Percentiles rank a stretch among this genome's conserved stretches.
phyloP scores from a whole-genome alignment of 805 yeast genomes.

The Wickerhamomyces pijperi region DNA sequence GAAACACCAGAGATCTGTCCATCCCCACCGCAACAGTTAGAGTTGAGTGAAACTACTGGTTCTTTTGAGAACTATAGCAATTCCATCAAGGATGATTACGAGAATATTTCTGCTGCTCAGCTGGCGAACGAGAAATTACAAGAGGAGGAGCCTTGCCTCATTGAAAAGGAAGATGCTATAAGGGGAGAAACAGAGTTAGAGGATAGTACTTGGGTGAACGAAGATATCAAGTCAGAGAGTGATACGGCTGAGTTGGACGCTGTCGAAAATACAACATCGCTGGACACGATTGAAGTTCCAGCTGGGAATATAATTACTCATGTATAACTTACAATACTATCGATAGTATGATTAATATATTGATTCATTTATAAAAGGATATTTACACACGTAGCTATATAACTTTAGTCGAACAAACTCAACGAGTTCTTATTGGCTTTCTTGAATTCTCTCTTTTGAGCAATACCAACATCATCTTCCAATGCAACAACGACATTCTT shows the following conservation, averaged over 20 bases:
- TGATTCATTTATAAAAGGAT: too few species aligned
- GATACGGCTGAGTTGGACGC: too few species aligned
- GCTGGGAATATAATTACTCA: too few species aligned
- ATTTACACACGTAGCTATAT: too few species aligned
- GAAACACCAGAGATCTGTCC: too few species aligned
- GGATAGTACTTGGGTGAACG: constrained; percentile 1
- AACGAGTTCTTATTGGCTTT: constrained; percentile 47
- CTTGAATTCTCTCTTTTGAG: constrained; percentile 45
- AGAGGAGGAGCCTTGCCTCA: constrained; percentile 6
- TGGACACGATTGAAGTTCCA: too few species aligned
- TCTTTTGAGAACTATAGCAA: constrained; percentile 8
- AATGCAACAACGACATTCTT: constrained; percentile 63
- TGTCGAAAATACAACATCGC: too few species aligned
- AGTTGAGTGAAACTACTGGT: constrained; percentile 1
- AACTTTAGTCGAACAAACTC: too few species aligned
- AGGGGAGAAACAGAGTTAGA: constrained; percentile 2
- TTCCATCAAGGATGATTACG: constrained; percentile 14
- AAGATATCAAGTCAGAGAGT: too few species aligned
- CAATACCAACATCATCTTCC: constrained; percentile 68
- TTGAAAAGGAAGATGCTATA: constrained; percentile 2
- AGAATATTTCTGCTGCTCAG: constrained; percentile 7
- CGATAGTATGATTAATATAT: too few species aligned
- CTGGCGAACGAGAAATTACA: constrained; percentile 1
- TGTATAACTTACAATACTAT: too few species aligned
- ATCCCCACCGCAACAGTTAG: neutral